Evolutionary conservation across 345 rosid genomes (phyloP).

Genomic region (Toxicodendron radicans): DNA sequence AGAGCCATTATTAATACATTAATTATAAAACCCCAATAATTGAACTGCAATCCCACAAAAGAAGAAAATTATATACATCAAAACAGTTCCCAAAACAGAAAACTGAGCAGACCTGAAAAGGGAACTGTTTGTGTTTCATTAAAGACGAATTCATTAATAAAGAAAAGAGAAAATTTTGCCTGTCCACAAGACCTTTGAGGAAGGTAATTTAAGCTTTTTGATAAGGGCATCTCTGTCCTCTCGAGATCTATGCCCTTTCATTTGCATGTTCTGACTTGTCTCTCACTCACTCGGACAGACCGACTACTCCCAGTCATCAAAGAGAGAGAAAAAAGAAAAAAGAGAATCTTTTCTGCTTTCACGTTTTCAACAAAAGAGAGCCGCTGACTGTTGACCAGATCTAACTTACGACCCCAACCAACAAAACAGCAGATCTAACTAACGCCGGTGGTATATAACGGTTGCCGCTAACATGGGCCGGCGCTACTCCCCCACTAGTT

Average conservation of each 20-base stretch:
- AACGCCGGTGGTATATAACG: conserved; percentile 1
- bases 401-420: conserved; percentile 19
- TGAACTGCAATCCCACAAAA: conserved; percentile 13
- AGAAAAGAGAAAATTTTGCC: neutral
- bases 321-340: conserved; percentile 16
- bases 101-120: conserved; percentile 13
- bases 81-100: conserved; percentile 5
- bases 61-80: neutral
- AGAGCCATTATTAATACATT: neutral
- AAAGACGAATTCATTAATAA: conserved; percentile 4
- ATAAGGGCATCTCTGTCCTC: conserved; percentile 29
- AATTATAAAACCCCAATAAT: conserved; percentile 1
- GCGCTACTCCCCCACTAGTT: neutral
- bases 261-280: conserved; percentile 12
- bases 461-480: conserved; percentile 8
- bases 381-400: conserved; percentile 33
- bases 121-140: neutral
- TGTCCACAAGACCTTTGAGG: neutral
- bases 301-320: neutral
- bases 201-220: neutral
- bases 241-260: conserved; percentile 41
- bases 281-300: neutral
- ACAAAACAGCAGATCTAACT: conserved; percentile 11
- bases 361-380: conserved; percentile 24
- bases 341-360: conserved; percentile 31